Evolutionary conservation across 2,329 filamentous ascomycete genomes (phyloP), one percentile per base, ranked within the genome.

Genomic region (Exophiala sp.): DNA sequence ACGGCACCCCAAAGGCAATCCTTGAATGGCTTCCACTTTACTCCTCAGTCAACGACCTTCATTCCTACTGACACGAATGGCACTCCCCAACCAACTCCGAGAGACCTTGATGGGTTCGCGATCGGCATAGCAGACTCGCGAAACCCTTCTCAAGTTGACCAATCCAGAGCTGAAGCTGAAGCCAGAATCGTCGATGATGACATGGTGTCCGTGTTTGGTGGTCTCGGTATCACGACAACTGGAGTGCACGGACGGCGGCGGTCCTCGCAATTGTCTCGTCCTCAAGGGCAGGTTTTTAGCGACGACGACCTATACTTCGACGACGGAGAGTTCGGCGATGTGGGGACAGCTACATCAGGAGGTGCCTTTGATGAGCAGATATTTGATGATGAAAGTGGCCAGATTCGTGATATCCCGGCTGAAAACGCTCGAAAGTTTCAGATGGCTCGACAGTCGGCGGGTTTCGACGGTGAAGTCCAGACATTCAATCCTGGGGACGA

Each of bases 221-320:
- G 59, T 10, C 52, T 59, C 9, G 56, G 58, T 4, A 61, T 60
- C 24, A 56, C 45, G 16, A 52, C 58, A 5, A 43, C 42, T 2
- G 53, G 42, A 18, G 32, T 45, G 24, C 47, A 45, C 18, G 42
- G 22, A 24, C 44, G 43, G 22, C 44, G 43, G 22, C 52, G 48
- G 13, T 41, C 37, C 10, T 37, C 41, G 16, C 46, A 41, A 18
- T 50, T 34, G n/a, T 43, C 42, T 11, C 50, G 48, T 30, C 42
- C 48, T 3, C 46, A 54, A 9, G 53, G 48, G 13, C 52, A 58
- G 29, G 48, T 55, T 4, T 60, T 58, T 40, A 52, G 60, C 27
- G 58, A 70, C 22, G 70, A 72, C 42, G 70, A 74, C 49, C 52
- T 74, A 22, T 74, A 73, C 45, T 74, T 71, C 53, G 71, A 74